These are phyloP conservation scores for Saccharomycopsis hybrid DNA, from an alignment of 1,139 yeast species.

Conservation along the genomic window DNA sequence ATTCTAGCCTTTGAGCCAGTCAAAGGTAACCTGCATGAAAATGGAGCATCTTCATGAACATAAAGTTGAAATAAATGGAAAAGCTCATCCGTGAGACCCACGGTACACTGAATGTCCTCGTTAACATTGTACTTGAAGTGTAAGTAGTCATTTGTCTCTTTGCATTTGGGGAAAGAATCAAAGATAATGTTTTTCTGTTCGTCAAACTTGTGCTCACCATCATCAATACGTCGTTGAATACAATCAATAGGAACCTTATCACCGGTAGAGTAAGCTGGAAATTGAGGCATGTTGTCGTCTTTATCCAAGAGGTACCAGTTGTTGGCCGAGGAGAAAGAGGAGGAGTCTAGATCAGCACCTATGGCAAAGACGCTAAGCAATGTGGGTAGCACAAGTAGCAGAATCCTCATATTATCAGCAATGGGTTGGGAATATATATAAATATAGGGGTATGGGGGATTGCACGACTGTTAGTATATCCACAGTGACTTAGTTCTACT, in stretches of 20 bases:
- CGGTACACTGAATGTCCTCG: conserved; percentile 55
- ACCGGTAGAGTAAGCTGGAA: conserved; percentile 37
- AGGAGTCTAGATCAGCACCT: no score
- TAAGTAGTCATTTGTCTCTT: conserved; percentile 58
- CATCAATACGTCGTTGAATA: conserved; percentile 61
- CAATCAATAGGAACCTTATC: conserved; percentile 51
- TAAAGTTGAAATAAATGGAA: conserved; percentile 70
- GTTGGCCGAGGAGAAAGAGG: background rate
- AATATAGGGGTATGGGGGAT: no score
- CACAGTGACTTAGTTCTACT: no score
- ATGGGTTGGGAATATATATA: no score
- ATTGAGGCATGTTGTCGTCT: conserved; percentile 16
- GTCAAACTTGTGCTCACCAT: conserved; percentile 71
- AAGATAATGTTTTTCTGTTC: conserved; percentile 51
- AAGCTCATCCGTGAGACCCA: conserved; percentile 56
- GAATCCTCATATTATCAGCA: no score
- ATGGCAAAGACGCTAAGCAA: no score
- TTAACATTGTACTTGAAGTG: conserved; percentile 45
- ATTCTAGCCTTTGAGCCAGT: conserved; percentile 36
- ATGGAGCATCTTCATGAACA: conserved; percentile 72
- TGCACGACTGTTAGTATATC: no score
- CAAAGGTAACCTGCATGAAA: conserved; percentile 58
- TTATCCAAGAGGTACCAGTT: conserved; percentile 28
- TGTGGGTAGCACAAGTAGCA: no score
- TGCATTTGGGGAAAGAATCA: conserved; percentile 53